Evolutionary conservation across 148 eudicot genomes (phyloP), one percentile per base, ranked within the genome.

Genomic region (Diospyros lotus): DNA sequence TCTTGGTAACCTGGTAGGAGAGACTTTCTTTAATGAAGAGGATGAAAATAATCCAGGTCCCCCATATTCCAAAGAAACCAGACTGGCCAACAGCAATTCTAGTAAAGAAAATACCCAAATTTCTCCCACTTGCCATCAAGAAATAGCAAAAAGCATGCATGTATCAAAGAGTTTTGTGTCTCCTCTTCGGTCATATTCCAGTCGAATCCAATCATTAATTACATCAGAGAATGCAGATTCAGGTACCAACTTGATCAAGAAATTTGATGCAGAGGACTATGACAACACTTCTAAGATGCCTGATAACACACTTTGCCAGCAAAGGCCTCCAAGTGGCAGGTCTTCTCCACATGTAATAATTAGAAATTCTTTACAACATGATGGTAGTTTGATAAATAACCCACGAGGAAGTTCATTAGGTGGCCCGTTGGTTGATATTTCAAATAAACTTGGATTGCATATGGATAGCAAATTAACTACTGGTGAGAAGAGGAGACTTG

Each of bases 1-100:
- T 80, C 96, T 95, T 52, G 96, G 98, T 82, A 88, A 92, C 68
- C 84, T 84, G 6, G 98, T 90, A 73, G 56, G 82, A 61, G 92
- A 77, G 46, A 62, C 66, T 69, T 80, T 86, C 52, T 75, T 82
- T 60, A 74, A 85, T 45, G 87, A 87, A 75, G 91, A 62, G 58
- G 80, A 81, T 77, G 80, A 65, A 38, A 76, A 79, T 71, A 79
- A 81, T 83, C 81, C 83, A 6, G 67, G 76, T 66, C 82, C 77
- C 76, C 83, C 90, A 41, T 75, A 73, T 75, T 67, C 55, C 18
- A 72, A 71, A 77, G 80, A 71, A 63, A 77, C 81, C 66, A 74
- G 71, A 69, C 44, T 58, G 14, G 79, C 59, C 76, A 78, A 74
- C 50, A 63, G 75, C 69, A 10, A 68, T 69, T 58, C 73, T 44